Evolutionary conservation across 2,329 filamentous ascomycete species (phyloP).

Genomic region (Trichocomaceae sp.): DNA sequence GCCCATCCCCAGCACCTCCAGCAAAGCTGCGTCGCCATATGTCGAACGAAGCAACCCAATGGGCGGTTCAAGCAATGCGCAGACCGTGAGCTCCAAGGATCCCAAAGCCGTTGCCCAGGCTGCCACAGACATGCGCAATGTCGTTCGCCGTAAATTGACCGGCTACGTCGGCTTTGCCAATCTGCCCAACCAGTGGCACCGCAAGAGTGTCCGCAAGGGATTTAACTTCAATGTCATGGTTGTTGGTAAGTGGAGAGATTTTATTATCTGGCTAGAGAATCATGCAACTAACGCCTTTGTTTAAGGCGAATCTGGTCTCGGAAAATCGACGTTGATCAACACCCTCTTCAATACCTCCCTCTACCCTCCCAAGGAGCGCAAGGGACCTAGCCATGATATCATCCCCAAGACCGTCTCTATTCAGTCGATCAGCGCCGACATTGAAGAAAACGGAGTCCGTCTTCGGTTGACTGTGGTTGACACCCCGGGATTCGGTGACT

Average conservation of each 20-base stretch:
- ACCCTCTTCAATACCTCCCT: slow-evolving; percentile 99
- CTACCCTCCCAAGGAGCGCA: slow-evolving; percentile 97
- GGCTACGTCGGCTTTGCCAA: slow-evolving; percentile 99
- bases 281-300: neutral
- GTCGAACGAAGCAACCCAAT: slow-evolving; percentile 55
- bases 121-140: slow-evolving; percentile 74
- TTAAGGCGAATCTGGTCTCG: slow-evolving; percentile 92
- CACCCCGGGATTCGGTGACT: slow-evolving; percentile 96
- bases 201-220: slow-evolving; percentile 98
- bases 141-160: slow-evolving; percentile 95
- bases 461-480: slow-evolving; percentile 95
- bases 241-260: slow-evolving; percentile 67
- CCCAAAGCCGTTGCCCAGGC: slow-evolving; percentile 52
- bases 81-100: slow-evolving; percentile 60
- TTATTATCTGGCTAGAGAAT: neutral
- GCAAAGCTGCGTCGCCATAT: slow-evolving; percentile 49
- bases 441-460: slow-evolving; percentile 96
- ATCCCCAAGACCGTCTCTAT: slow-evolving; percentile 97
- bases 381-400: slow-evolving; percentile 93
- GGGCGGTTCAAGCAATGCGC: slow-evolving; percentile 46
- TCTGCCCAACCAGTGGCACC: slow-evolving; percentile 98
- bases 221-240: slow-evolving; percentile 99
- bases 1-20: slow-evolving; percentile 34
- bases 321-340: slow-evolving; percentile 98
- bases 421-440: slow-evolving; percentile 90